Percentiles rank a stretch among this genome's conserved stretches.
phyloP scores from a whole-genome alignment of 1,284 basidiomycete genomes.

The Microbotryum silenes-acaulis region DNA sequence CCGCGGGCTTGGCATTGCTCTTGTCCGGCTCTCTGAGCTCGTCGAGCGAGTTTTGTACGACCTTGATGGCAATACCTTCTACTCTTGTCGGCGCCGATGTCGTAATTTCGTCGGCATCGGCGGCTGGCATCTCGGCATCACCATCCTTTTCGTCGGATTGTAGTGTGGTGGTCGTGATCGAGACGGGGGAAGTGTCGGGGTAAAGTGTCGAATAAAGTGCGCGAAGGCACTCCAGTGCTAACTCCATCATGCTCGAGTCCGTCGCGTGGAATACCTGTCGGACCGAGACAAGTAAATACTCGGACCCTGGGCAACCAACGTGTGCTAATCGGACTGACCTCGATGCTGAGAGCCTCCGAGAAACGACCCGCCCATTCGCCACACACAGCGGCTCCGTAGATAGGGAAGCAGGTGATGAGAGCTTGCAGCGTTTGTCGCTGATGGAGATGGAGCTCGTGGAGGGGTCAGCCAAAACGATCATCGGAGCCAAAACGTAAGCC shows the following conservation, averaged over 20 bases:
- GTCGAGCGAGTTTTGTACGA: constrained; percentile 68
- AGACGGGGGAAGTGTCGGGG: constrained; percentile 25
- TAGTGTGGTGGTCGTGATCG: not conserved
- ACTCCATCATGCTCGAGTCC: constrained; percentile 61
- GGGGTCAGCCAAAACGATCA: not conserved
- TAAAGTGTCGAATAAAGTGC: constrained; percentile 67
- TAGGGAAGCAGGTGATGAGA: constrained; percentile 64
- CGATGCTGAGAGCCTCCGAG: constrained; percentile 80
- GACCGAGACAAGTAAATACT: not conserved
- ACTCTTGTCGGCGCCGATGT: constrained; percentile 43
- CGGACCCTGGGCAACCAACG: not conserved
- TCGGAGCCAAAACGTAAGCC: not conserved
- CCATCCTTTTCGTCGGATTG: not conserved
- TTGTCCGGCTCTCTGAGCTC: constrained; percentile 83
- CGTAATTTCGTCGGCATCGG: constrained; percentile 30
- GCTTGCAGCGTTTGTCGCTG: constrained; percentile 76
- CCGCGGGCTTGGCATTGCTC: constrained; percentile 73
- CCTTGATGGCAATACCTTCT: constrained; percentile 59
- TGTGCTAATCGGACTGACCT: constrained; percentile 49
- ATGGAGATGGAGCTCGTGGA: not conserved
- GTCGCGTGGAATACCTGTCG: constrained; percentile 80
- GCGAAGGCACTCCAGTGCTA: constrained; percentile 62
- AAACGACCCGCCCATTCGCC: constrained; percentile 61
- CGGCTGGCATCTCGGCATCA: constrained; percentile 31
- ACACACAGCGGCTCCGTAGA: constrained; percentile 63